phyloP scores from a whole-genome alignment of 2,329 filamentous ascomycete genomes.

The Neocucurbitaria cava region DNA sequence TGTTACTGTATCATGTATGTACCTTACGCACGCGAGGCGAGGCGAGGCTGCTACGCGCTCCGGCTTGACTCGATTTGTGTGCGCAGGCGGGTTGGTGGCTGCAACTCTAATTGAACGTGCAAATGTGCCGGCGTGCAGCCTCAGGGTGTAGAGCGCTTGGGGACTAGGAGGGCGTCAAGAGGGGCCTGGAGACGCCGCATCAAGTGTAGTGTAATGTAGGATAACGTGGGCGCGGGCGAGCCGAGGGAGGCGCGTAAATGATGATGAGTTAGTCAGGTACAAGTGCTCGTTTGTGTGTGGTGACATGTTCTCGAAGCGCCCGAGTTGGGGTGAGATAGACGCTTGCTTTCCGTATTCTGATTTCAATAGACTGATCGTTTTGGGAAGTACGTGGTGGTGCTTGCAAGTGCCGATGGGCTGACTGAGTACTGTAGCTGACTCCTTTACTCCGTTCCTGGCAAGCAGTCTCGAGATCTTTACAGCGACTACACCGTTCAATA shows the following conservation, averaged over 20 bases:
- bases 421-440: too few species aligned
- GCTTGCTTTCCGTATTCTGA: not conserved
- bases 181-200: constrained; percentile 14
- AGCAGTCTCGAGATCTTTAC: not conserved
- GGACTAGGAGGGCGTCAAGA: constrained; percentile 14
- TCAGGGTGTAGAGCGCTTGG: constrained; percentile 18
- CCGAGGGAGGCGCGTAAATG: constrained; percentile 4
- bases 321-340: not conserved
- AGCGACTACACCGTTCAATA: not conserved
- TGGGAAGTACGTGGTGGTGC: not conserved
- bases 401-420: not conserved
- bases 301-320: constrained; percentile 15
- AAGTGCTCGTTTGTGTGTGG: constrained; percentile 1
- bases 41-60: constrained; percentile 14
- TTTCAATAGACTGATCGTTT: not conserved
- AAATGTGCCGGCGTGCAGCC: constrained; percentile 15
- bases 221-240: constrained; percentile 9
- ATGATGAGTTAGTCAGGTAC: constrained; percentile 7
- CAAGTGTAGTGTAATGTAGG: constrained; percentile 9
- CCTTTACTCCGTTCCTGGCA: not conserved
- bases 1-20: too few species aligned
- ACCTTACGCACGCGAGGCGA: too few species aligned
- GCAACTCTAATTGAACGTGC: constrained; percentile 35
- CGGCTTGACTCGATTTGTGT: constrained; percentile 4
- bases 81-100: constrained; percentile 23